Evolutionary conservation across 345 rosid species (phyloP).

Genomic region (Syzygium grande): DNA sequence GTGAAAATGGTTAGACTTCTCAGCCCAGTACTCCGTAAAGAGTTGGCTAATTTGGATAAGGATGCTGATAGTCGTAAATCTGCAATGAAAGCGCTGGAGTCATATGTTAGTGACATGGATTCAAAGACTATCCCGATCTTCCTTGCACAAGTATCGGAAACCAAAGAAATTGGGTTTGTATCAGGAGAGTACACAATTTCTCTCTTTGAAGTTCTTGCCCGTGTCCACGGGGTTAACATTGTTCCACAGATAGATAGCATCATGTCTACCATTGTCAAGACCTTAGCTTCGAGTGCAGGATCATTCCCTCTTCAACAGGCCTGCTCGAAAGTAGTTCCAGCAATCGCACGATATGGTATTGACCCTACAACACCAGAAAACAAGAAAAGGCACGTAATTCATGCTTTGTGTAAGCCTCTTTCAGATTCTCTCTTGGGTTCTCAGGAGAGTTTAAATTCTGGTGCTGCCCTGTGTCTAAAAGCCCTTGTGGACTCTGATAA

Average conservation of each 20-base stretch:
- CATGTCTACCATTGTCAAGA: constrained; percentile 72
- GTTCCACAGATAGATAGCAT: constrained; percentile 78
- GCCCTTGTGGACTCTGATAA: constrained; percentile 86
- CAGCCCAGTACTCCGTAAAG: constrained; percentile 52
- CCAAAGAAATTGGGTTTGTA: constrained; percentile 70
- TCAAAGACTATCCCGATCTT: constrained; percentile 70
- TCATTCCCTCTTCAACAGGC: constrained; percentile 96
- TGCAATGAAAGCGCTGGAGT: constrained; percentile 78
- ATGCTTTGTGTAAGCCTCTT: constrained; percentile 86
- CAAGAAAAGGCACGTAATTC: constrained; percentile 66
- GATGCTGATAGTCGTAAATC: constrained; percentile 66
- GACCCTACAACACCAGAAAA: constrained; percentile 62
- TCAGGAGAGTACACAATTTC: constrained; percentile 82
- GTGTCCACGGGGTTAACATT: constrained; percentile 80
- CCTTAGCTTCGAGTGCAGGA: constrained; percentile 78
- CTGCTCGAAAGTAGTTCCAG: constrained; percentile 87
- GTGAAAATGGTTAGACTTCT: constrained; percentile 17
- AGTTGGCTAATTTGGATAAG: constrained; percentile 74
- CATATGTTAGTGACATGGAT: constrained; percentile 72
- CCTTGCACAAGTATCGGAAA: constrained; percentile 77
- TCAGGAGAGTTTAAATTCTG: constrained; percentile 71
- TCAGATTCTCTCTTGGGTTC: constrained; percentile 66
- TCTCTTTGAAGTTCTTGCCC: constrained; percentile 90
- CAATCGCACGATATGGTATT: constrained; percentile 82
- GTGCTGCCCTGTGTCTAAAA: constrained; percentile 85